Conservation (phyloP, 768 basidiomycete genomes). For the Termitomyces titanicus region DNA sequence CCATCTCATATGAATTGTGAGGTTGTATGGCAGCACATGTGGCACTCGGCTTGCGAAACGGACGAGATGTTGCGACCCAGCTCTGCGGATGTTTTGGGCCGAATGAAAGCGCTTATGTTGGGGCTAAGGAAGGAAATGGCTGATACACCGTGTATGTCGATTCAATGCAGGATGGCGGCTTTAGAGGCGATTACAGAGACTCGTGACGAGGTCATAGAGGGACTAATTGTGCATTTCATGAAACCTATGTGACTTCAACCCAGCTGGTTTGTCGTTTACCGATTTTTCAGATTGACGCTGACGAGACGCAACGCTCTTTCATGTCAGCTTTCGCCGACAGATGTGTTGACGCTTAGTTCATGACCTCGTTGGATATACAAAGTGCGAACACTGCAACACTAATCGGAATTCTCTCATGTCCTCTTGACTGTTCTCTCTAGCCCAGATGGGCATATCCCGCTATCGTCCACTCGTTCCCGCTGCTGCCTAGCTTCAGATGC, state of each 20-base stretch:
- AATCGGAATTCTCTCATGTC: neutral
- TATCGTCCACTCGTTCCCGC: neutral
- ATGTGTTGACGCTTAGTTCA: neutral
- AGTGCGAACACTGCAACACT: neutral
- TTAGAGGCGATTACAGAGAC: constrained; percentile 37
- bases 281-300: neutral
- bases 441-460: neutral
- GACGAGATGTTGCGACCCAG: constrained; percentile 38
- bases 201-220: constrained; percentile 38
- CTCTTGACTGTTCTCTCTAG: neutral
- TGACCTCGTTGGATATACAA: neutral
- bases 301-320: neutral
- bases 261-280: neutral
- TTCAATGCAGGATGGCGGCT: constrained; percentile 41
- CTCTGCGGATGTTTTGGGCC: constrained; percentile 58
- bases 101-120: constrained; percentile 43
- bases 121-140: constrained; percentile 32
- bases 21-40: constrained; percentile 45
- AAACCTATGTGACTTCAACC: constrained; percentile 10
- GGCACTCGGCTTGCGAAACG: constrained; percentile 48
- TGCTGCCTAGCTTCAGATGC: no score
- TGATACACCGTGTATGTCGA: constrained; percentile 29
- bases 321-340: neutral
- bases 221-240: constrained; percentile 35
- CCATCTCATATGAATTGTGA: constrained; percentile 48